These are phyloP conservation scores for Oryza coarctata DNA, from an alignment of 176 grass and related monocot species.

Conservation along the genomic window DNA sequence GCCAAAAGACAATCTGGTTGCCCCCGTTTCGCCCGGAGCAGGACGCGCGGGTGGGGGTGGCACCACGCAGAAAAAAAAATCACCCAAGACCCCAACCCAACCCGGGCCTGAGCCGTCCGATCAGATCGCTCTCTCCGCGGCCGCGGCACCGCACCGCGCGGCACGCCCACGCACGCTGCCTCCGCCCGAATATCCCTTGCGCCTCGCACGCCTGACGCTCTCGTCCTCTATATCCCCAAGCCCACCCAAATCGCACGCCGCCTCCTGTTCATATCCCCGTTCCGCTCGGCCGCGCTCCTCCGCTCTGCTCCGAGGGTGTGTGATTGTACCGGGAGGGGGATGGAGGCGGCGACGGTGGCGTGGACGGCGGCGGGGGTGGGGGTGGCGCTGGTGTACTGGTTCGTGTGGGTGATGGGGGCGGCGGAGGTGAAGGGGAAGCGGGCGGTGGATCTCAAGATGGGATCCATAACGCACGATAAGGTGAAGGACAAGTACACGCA, in stretches of 20 bases:
- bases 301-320: neutral
- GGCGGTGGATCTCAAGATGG: slow-evolving; percentile 96
- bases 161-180: neutral
- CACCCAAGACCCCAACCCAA: neutral
- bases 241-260: slow-evolving; percentile 14
- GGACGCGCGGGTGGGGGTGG: too few relatives aligned
- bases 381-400: slow-evolving; percentile 71
- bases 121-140: neutral
- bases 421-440: slow-evolving; percentile 99
- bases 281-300: neutral
- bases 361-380: slow-evolving; percentile 71
- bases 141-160: neutral
- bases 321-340: neutral
- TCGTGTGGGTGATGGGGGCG: slow-evolving; percentile 96
- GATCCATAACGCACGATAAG: slow-evolving; percentile 74
- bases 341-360: slow-evolving; percentile 72
- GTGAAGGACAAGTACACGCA: slow-evolving; percentile 96
- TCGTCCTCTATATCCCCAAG: slow-evolving; percentile 28
- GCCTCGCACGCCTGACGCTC: neutral
- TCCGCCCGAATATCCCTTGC: neutral
- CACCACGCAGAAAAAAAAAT: neutral
- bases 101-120: neutral
- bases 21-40: neutral
- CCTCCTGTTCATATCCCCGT: slow-evolving; percentile 14
- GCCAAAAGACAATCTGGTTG: slow-evolving; percentile 20